phyloP scores from a whole-genome alignment of 768 basidiomycete genomes.

The Kwoniella europaea region DNA sequence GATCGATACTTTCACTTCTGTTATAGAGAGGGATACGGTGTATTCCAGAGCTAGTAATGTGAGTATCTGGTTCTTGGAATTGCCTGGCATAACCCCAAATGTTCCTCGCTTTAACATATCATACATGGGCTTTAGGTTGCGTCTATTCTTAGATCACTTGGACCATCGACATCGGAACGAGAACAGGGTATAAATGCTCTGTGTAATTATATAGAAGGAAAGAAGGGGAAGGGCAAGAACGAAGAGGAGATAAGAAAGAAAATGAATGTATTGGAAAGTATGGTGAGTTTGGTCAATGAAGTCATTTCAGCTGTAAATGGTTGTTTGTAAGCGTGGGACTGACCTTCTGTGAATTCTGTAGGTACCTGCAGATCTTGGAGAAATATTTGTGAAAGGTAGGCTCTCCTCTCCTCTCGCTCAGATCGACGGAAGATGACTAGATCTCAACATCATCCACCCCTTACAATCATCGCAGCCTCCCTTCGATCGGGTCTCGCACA shows the following conservation, averaged over 20 bases:
- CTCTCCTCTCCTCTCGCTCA: neutral
- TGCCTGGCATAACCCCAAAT: neutral
- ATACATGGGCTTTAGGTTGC: conserved; percentile 12
- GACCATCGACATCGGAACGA: conserved; percentile 5
- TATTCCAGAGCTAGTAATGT: conserved; percentile 14
- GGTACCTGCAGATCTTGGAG: conserved; percentile 10
- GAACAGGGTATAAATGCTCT: conserved; percentile 9
- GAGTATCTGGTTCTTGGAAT: neutral
- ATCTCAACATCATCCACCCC: neutral
- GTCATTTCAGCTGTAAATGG: neutral
- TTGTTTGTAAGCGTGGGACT: neutral
- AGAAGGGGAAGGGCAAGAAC: conserved; percentile 15
- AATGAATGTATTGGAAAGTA: neutral
- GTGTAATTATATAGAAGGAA: conserved; percentile 19
- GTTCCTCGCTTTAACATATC: neutral
- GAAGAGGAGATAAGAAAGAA: conserved; percentile 19
- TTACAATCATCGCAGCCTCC: neutral
- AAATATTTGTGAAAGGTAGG: conserved; percentile 16
- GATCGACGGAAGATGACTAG: neutral
- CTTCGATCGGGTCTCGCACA: conserved; percentile 3
- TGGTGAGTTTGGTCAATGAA: conserved; percentile 8
- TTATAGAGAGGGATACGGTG: conserved; percentile 18
- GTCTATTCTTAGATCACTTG: conserved; percentile 3
- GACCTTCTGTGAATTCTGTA: neutral
- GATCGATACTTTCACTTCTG: conserved; percentile 5